Evolutionary conservation across 2,329 filamentous ascomycete species (phyloP).

Genomic region (Fusarium sp.): DNA sequence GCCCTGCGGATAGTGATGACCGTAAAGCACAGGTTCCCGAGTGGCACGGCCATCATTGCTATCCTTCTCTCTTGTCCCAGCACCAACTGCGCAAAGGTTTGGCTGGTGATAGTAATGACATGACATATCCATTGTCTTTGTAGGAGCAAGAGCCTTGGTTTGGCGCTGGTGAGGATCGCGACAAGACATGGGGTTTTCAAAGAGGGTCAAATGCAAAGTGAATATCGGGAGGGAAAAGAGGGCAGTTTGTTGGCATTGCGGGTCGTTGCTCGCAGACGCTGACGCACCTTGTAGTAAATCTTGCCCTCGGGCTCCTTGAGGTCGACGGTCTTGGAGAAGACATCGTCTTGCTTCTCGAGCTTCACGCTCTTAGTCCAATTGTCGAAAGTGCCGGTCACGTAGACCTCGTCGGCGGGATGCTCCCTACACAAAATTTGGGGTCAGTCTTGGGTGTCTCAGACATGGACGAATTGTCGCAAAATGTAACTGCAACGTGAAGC

Average conservation of each 20-base stretch:
- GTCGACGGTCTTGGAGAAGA: conserved; percentile 84
- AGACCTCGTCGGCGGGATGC: conserved; percentile 85
- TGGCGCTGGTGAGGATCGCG: conserved; percentile 7
- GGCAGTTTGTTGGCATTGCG: conserved; percentile 13
- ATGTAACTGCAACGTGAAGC: conserved; percentile 19
- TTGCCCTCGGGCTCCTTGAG: conserved; percentile 75
- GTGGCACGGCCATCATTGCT: conserved; percentile 24
- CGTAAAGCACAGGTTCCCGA: conserved; percentile 35
- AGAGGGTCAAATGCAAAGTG: conserved; percentile 10
- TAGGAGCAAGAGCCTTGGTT: conserved; percentile 11
- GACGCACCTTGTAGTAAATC: conserved; percentile 91
- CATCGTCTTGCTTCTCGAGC: conserved; percentile 78
- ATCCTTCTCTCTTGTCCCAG: conserved; percentile 20
- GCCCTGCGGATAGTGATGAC: conserved; percentile 39
- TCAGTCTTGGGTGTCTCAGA: conserved; percentile 44
- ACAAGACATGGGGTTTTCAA: neutral
- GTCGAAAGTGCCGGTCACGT: conserved; percentile 96
- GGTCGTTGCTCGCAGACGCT: conserved; percentile 23
- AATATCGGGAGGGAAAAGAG: conserved; percentile 19
- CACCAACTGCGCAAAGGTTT: conserved; percentile 27
- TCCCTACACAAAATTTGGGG: conserved; percentile 68
- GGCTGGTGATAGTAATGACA: neutral
- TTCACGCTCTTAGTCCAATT: conserved; percentile 89
- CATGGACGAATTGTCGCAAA: conserved; percentile 18
- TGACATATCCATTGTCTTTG: conserved; percentile 3